Percentiles rank a stretch among this genome's conserved stretches.
Conservation (phyloP, 148 eudicot species). For the Fallopia convolvulus region DNA sequence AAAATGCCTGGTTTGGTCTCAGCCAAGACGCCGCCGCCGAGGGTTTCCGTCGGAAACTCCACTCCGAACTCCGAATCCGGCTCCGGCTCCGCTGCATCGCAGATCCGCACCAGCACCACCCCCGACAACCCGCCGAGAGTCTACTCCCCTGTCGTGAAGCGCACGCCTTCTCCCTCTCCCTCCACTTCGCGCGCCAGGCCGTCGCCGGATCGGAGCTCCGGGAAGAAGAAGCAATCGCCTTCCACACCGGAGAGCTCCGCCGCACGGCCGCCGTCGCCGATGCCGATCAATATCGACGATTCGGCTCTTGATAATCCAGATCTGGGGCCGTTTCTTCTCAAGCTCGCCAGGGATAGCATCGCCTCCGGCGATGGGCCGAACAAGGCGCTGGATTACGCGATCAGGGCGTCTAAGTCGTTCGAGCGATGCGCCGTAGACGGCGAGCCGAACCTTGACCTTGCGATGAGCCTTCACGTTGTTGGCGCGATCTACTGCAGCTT, state of each 20-base stretch:
- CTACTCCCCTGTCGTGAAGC: conserved; percentile 38
- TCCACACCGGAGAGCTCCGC: conserved; percentile 18
- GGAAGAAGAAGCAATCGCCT: conserved; percentile 51
- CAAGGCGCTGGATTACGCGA: conserved; percentile 79
- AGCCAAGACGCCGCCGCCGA: conserved; percentile 53
- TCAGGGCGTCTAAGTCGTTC: conserved; percentile 74
- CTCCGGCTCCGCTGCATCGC: conserved; percentile 46
- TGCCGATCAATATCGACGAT: conserved; percentile 36
- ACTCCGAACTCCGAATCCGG: conserved; percentile 31
- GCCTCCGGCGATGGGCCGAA: conserved; percentile 82
- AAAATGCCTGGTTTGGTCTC: conserved; percentile 62
- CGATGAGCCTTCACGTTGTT: conserved; percentile 83
- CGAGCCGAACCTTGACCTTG: conserved; percentile 72
- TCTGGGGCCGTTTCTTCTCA: conserved; percentile 86
- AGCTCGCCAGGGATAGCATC: conserved; percentile 75
- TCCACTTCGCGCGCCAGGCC: conserved; percentile 77
- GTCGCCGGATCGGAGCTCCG: conserved; percentile 77
- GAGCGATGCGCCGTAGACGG: conserved; percentile 65
- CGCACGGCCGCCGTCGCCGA: conserved; percentile 6
- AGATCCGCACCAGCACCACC: conserved; percentile 34
- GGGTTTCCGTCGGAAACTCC: conserved; percentile 28
- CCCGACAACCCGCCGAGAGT: conserved; percentile 34
- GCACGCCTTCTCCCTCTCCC: conserved; percentile 76
- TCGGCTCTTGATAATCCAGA: conserved; percentile 88
- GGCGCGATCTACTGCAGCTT: conserved; percentile 91